Evolutionary conservation across 2,329 filamentous ascomycete species (phyloP).

Genomic region (Thermothelomyces thermophilus): DNA sequence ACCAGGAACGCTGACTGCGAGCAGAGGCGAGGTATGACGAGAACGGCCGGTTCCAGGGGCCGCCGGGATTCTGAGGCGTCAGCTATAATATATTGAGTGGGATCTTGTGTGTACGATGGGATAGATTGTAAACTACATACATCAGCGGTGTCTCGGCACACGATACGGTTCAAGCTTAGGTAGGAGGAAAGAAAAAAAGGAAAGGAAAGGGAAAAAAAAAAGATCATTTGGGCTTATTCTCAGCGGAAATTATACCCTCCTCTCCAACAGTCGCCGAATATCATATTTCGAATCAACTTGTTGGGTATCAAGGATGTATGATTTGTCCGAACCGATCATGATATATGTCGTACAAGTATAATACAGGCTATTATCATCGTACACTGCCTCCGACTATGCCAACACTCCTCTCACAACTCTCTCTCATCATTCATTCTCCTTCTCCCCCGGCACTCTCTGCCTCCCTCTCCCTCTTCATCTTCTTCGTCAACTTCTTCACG

Average conservation of each 20-base stretch:
- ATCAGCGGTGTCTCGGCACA: background rate
- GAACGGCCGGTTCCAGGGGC: constrained; percentile 57
- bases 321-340: too few relatives aligned
- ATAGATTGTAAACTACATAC: background rate
- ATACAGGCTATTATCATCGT: too few relatives aligned
- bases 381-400: background rate
- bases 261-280: background rate
- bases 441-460: background rate
- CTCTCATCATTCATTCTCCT: background rate
- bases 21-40: constrained; percentile 79
- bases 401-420: background rate
- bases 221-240: too few relatives aligned
- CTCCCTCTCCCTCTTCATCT: constrained; percentile 9
- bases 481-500: constrained; percentile 46
- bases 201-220: too few relatives aligned
- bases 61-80: constrained; percentile 16
- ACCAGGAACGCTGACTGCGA: constrained; percentile 30
- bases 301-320: too few relatives aligned
- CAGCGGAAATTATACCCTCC: constrained; percentile 8
- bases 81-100: background rate
- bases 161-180: background rate
- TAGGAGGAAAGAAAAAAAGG: too few relatives aligned
- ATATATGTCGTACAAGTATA: too few relatives aligned
- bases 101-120: too few relatives aligned
- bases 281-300: background rate